Evolutionary conservation across 2,329 filamentous ascomycete species (phyloP), one percentile per base, ranked within the genome.

Genomic region (Claviceps pazoutovae): DNA sequence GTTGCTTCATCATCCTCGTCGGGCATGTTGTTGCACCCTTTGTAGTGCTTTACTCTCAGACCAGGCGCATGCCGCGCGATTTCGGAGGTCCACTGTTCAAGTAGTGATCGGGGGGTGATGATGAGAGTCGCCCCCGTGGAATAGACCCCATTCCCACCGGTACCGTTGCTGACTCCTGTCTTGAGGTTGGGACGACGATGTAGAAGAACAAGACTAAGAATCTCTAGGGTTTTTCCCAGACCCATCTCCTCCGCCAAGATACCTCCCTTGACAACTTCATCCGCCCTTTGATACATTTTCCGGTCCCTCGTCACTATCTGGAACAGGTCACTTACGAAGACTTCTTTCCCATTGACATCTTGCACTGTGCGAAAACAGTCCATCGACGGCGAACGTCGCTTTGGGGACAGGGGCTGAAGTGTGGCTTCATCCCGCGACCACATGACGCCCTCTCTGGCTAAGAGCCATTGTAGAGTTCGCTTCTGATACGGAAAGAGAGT

Each of bases 171-270:
- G 30, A 34, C 39, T 7, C 19, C 17, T 11, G n/a, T 3, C 2
- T 13, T 38, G 4, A 13, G 8, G 7, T 53, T 48, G 5, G 39
- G 41, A 58, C 58, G 41, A 56, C 55, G n/a, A 61, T 91, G 80
- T 23, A 84, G 69, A 7, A 79, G 70, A n/a, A 89, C 78, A 11
- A 91, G 70, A 4, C 82, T 76, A 45, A 89, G 79, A 2, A 87
- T 72, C 66, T 91, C 87, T 3, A 90, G 72, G 0, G 86, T 91
- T 64, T 91, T 91, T 1, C 86, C 86, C 1, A 91, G 70, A 0
- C 86, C 86, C 86, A 91, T 91, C 64, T 91, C 86, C 61, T 91
- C 86, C 0, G 84, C 81, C 5, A 91, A 68, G 47, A 88, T 82
- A 0, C 85, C 85, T 13, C 80, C 79, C 46, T 66, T 73, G 11